phyloP scores from a whole-genome alignment of 2,329 filamentous ascomycete species.

The Graphium sp. region DNA sequence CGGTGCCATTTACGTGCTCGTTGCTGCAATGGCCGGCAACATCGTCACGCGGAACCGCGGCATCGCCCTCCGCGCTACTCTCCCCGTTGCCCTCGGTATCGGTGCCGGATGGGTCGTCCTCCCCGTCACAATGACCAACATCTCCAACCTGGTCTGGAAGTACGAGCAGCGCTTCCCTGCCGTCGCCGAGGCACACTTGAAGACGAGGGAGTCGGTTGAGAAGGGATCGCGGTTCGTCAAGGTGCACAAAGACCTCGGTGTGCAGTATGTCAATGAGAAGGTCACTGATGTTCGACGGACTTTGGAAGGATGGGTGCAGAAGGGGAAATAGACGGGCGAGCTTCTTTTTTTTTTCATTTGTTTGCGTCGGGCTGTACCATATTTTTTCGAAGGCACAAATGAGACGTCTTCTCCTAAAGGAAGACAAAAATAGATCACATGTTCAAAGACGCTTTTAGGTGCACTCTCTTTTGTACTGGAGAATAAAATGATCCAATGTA shows the following conservation, averaged over 20 bases:
- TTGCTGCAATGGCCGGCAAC: slow-evolving; percentile 85
- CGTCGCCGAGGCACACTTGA: slow-evolving; percentile 65
- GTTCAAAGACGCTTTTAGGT: no score
- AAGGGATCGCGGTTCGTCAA: slow-evolving; percentile 57
- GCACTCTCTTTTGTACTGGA: no score
- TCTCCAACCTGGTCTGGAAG: slow-evolving; percentile 71
- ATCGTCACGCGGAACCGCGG: slow-evolving; percentile 82
- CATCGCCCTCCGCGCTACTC: slow-evolving; percentile 59
- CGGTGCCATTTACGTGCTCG: slow-evolving; percentile 78
- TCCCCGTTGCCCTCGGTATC: slow-evolving; percentile 66
- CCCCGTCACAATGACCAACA: slow-evolving; percentile 80
- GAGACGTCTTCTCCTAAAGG: no score
- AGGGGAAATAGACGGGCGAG: slow-evolving; percentile 72
- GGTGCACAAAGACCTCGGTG: slow-evolving; percentile 54
- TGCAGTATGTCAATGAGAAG: slow-evolving; percentile 63
- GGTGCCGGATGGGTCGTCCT: slow-evolving; percentile 72
- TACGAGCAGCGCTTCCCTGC: slow-evolving; percentile 84
- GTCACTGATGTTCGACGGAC: slow-evolving; percentile 58
- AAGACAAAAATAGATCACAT: no score
- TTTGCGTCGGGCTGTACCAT: no score
- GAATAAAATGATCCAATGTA: no score
- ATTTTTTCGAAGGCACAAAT: no score
- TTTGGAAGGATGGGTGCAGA: slow-evolving; percentile 79
- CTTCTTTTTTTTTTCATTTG: no score
- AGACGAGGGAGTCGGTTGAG: slow-evolving; percentile 50